These are phyloP conservation scores for Neofusicoccum sp. DNA, from an alignment of 2,329 filamentous ascomycete genomes.

Conservation along the genomic window DNA sequence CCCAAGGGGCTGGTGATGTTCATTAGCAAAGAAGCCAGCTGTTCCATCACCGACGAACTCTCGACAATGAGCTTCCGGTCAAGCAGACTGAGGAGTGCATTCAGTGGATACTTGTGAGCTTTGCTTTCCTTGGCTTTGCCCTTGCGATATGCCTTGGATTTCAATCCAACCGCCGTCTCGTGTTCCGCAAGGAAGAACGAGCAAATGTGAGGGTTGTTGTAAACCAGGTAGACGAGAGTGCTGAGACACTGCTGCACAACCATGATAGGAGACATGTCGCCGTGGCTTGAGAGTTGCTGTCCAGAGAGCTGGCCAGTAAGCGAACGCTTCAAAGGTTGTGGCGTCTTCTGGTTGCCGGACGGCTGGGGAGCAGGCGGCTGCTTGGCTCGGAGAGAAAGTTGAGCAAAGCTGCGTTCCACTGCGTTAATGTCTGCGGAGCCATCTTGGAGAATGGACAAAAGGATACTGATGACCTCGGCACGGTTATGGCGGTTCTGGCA, in stretches of 20 bases:
- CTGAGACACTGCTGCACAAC: constrained; percentile 94
- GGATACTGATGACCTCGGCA: constrained; percentile 86
- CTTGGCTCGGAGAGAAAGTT: constrained; percentile 87
- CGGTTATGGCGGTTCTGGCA: constrained; percentile 97
- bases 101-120: constrained; percentile 84
- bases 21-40: constrained; percentile 81
- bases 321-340: constrained; percentile 73
- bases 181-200: constrained; percentile 94
- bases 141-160: constrained; percentile 74
- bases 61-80: constrained; percentile 96
- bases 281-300: constrained; percentile 52
- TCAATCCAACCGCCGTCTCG: constrained; percentile 74
- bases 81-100: constrained; percentile 80
- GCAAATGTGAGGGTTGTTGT: constrained; percentile 81
- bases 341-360: constrained; percentile 61
- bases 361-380: constrained; percentile 54
- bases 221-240: constrained; percentile 77
- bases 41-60: constrained; percentile 95
- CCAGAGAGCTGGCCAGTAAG: constrained; percentile 58
- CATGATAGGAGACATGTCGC: constrained; percentile 88
- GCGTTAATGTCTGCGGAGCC: constrained; percentile 90
- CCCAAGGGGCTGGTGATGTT: constrained; percentile 85
- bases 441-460: constrained; percentile 92
- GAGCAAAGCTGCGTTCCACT: constrained; percentile 91
- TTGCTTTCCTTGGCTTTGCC: constrained; percentile 84